Conservation (phyloP, 164 flowering plant species). For the Dillenia suffruticosa region DNA sequence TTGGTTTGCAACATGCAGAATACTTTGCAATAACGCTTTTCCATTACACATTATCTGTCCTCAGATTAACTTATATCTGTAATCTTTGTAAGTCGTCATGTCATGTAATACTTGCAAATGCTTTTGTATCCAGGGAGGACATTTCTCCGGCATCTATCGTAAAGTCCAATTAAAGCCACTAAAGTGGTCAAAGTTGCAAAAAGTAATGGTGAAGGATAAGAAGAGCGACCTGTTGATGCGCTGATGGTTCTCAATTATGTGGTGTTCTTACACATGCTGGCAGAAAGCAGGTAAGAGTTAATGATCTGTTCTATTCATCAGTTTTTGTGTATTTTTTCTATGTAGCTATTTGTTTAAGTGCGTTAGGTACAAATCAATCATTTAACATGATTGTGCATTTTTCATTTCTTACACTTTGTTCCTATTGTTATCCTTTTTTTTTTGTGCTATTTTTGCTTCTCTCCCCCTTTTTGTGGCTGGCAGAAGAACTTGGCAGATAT, state of each 20-base stretch:
- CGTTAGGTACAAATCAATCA: no score
- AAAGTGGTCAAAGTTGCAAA: conserved; percentile 80
- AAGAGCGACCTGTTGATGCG: conserved; percentile 95
- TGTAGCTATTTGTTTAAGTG: no score
- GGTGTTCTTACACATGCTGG: conserved; percentile 99
- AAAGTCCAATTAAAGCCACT: conserved; percentile 97
- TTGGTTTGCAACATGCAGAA: no score
- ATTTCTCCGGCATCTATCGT: conserved; percentile 97
- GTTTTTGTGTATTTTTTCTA: no score
- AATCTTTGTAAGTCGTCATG: no score
- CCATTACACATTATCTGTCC: no score
- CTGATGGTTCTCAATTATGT: conserved; percentile 97
- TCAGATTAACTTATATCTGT: no score
- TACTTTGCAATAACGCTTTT: no score
- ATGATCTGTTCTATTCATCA: background rate
- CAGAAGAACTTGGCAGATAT: conserved; percentile 97
- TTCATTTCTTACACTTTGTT: background rate
- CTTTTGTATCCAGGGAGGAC: conserved; percentile 72
- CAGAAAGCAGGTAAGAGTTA: conserved; percentile 78
- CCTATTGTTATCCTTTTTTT: background rate
- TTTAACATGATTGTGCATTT: background rate
- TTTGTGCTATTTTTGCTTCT: background rate
- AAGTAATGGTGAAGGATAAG: conserved; percentile 81
- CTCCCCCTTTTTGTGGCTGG: conserved; percentile 42
- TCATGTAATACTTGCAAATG: background rate